phyloP scores from a whole-genome alignment of 306 rosid genomes.

The Biancaea sappan region DNA sequence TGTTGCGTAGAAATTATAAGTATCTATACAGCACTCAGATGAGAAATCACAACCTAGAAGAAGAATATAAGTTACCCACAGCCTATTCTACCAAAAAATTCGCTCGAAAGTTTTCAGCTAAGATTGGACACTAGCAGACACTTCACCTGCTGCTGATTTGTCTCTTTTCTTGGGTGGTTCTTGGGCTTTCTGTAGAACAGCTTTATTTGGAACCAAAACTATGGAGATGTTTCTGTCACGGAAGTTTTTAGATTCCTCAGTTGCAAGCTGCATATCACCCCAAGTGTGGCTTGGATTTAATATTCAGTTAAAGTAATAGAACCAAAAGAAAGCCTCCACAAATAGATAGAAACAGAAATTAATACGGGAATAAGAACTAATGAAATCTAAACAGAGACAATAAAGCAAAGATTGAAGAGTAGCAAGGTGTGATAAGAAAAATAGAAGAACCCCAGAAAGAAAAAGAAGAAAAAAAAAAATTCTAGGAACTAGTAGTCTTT shows the following conservation, averaged over 20 bases:
- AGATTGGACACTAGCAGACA: constrained; percentile 66
- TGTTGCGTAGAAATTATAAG: constrained; percentile 39
- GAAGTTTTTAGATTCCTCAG: constrained; percentile 84
- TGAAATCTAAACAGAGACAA: constrained; percentile 5
- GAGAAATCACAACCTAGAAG: constrained; percentile 37
- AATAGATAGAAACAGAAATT: background rate
- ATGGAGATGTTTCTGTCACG: constrained; percentile 78
- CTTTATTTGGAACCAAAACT: constrained; percentile 82
- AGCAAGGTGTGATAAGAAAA: background rate
- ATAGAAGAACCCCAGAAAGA: background rate
- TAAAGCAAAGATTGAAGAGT: constrained; percentile 8
- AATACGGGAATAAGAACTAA: constrained; percentile 4
- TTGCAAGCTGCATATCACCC: constrained; percentile 72
- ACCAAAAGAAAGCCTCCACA: constrained; percentile 8
- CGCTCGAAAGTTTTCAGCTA: constrained; percentile 26
- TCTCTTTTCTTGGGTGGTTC: constrained; percentile 77
- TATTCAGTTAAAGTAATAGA: background rate
- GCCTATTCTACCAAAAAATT: constrained; percentile 43
- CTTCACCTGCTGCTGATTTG: constrained; percentile 58
- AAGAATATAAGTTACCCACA: constrained; percentile 41
- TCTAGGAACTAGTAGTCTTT: background rate
- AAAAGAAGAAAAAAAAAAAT: background rate
- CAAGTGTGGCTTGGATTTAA: constrained; percentile 30
- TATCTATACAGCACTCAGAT: constrained; percentile 52
- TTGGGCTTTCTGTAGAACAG: constrained; percentile 67